Evolutionary conservation across 768 basidiomycete species (phyloP).

Genomic region (Mycena vulgaris): DNA sequence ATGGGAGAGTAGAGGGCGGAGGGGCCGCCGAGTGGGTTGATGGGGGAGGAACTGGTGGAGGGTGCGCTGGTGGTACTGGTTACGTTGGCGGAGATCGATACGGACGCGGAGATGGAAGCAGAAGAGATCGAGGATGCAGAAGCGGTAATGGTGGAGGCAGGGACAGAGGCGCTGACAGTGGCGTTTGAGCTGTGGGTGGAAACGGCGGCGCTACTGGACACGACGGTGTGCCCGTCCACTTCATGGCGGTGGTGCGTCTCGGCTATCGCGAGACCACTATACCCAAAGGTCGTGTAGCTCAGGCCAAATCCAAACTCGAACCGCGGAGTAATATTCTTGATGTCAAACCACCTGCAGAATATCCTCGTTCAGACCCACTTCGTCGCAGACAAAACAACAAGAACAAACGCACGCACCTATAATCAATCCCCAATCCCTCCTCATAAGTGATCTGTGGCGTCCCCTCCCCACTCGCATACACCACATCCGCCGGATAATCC

Average conservation of each 20-base stretch:
- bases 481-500: constrained; percentile 61
- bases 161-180: background rate
- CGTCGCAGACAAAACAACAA: no score
- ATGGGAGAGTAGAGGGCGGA: constrained; percentile 46
- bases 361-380: no score
- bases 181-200: background rate
- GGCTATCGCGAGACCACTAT: constrained; percentile 43
- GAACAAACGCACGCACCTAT: constrained; percentile 41
- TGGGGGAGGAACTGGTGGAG: constrained; percentile 16
- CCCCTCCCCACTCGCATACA: constrained; percentile 5
- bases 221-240: no score
- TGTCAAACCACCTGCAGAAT: constrained; percentile 50
- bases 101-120: constrained; percentile 27
- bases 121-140: background rate
- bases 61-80: constrained; percentile 30
- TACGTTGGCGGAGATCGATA: constrained; percentile 18
- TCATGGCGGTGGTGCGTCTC: background rate
- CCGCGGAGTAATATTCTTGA: constrained; percentile 40
- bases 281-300: constrained; percentile 61
- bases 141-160: background rate
- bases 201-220: background rate
- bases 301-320: constrained; percentile 55
- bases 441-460: constrained; percentile 32
- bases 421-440: constrained; percentile 44
- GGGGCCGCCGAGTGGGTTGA: constrained; percentile 25